Evolutionary conservation across 129 eudicot genomes (phyloP).

Genomic region (Silybum marianum): DNA sequence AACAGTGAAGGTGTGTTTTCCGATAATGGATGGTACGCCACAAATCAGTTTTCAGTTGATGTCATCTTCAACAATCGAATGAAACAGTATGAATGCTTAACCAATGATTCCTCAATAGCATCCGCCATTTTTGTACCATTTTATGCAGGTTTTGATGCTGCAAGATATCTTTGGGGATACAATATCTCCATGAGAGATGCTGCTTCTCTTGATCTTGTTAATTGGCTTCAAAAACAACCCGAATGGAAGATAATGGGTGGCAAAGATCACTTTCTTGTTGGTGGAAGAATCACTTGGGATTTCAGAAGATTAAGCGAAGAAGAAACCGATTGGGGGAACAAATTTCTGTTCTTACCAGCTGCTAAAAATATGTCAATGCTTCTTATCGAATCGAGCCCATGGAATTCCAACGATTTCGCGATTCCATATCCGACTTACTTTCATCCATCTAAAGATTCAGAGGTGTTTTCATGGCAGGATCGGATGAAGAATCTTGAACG

Average conservation of each 20-base stretch:
- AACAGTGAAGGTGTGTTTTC: constrained; percentile 77
- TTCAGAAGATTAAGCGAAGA: constrained; percentile 57
- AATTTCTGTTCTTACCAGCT: constrained; percentile 77
- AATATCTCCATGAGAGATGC: constrained; percentile 68
- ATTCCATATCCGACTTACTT: constrained; percentile 92
- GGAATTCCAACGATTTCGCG: constrained; percentile 79
- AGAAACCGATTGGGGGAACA: constrained; percentile 90
- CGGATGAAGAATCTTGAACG: constrained; percentile 67
- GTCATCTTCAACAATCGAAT: constrained; percentile 76
- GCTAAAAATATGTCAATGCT: constrained; percentile 90
- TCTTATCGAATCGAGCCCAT: constrained; percentile 88
- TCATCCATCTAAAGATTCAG: constrained; percentile 81
- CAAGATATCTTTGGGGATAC: constrained; percentile 85
- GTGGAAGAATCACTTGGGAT: constrained; percentile 95
- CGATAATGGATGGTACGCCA: constrained; percentile 72
- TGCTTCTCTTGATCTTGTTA: constrained; percentile 71
- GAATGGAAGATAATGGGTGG: constrained; percentile 89
- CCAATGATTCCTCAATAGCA: constrained; percentile 76
- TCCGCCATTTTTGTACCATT: constrained; percentile 90
- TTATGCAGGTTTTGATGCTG: constrained; percentile 88
- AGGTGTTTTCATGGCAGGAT: constrained; percentile 76
- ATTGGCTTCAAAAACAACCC: constrained; percentile 67
- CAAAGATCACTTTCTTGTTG: constrained; percentile 87
- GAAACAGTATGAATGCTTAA: constrained; percentile 90
- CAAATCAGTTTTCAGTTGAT: constrained; percentile 86